Percentiles rank a stretch among this genome's conserved stretches.
Evolutionary conservation across 495 filamentous ascomycete species (phyloP).

Genomic region (Cercophora scortea): DNA sequence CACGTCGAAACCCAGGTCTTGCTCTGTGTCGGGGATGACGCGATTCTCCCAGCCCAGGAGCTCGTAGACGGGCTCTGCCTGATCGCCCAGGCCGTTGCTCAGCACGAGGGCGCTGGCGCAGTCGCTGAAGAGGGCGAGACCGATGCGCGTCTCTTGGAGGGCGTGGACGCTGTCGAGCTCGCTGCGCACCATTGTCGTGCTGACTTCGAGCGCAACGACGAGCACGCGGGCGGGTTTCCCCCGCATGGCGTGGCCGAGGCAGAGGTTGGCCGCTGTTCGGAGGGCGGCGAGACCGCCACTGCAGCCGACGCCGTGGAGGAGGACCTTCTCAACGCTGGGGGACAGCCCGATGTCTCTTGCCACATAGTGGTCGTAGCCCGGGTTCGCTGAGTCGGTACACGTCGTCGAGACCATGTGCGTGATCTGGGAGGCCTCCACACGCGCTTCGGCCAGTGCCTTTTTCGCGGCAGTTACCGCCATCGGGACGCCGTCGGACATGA

Average conservation of each 20-base stretch:
- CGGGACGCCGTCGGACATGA: constrained; percentile 50
- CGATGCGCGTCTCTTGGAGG: constrained; percentile 48
- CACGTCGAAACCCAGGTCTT: constrained; percentile 52
- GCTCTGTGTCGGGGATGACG: constrained; percentile 46
- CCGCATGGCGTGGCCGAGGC: constrained; percentile 45
- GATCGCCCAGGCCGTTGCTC: constrained; percentile 43
- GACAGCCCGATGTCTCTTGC: constrained; percentile 45
- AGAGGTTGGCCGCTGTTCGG: constrained; percentile 53
- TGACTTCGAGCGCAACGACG: constrained; percentile 54
- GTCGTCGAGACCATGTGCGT: constrained; percentile 62
- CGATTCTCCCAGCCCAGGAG: constrained; percentile 53
- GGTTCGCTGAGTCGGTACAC: constrained; percentile 60
- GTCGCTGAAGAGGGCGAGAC: constrained; percentile 54
- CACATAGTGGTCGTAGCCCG: constrained; percentile 59
- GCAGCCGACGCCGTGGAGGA: constrained; percentile 58
- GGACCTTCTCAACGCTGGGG: constrained; percentile 44
- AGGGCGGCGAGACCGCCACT: constrained; percentile 57
- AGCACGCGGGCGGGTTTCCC: constrained; percentile 47
- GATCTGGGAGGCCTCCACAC: constrained; percentile 39
- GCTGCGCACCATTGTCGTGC: constrained; percentile 48
- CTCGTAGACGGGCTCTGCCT: constrained; percentile 39
- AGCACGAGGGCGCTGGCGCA: constrained; percentile 53
- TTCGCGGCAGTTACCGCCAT: constrained; percentile 48
- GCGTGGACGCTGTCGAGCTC: constrained; percentile 50
- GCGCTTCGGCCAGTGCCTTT: constrained; percentile 52